Evolutionary conservation across 305 asterid species (phyloP).

Genomic region (Solanum chacoense): DNA sequence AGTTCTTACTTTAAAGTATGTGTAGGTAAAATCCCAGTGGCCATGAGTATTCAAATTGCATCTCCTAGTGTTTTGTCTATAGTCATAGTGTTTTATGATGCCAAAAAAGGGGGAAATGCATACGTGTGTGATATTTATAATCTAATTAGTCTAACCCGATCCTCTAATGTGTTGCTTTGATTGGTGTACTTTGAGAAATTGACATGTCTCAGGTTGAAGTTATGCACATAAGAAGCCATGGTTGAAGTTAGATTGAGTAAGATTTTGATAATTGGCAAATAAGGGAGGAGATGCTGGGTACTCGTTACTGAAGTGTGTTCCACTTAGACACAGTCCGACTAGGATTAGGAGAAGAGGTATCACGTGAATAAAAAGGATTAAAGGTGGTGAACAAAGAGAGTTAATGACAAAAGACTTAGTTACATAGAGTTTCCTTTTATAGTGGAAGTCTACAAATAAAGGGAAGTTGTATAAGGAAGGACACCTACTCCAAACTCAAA

Average conservation of each 20-base stretch:
- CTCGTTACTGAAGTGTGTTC: neutral
- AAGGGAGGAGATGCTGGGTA: neutral
- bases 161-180: neutral
- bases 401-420: too few relatives aligned
- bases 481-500: neutral
- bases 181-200: too few relatives aligned
- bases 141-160: neutral
- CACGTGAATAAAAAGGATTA: neutral
- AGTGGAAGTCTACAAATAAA: too few relatives aligned
- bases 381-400: neutral
- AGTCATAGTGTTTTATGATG: neutral
- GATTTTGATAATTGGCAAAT: neutral
- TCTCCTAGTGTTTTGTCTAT: neutral
- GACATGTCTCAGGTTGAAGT: neutral
- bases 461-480: neutral
- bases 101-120: neutral
- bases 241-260: too few relatives aligned
- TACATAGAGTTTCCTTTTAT: too few relatives aligned
- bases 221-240: neutral
- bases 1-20: neutral
- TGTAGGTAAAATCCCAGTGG: neutral
- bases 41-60: too few relatives aligned
- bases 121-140: neutral
- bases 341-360: neutral
- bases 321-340: neutral